Conservation (phyloP, 2,329 filamentous ascomycete species). For the Sporothrix curviconia region DNA sequence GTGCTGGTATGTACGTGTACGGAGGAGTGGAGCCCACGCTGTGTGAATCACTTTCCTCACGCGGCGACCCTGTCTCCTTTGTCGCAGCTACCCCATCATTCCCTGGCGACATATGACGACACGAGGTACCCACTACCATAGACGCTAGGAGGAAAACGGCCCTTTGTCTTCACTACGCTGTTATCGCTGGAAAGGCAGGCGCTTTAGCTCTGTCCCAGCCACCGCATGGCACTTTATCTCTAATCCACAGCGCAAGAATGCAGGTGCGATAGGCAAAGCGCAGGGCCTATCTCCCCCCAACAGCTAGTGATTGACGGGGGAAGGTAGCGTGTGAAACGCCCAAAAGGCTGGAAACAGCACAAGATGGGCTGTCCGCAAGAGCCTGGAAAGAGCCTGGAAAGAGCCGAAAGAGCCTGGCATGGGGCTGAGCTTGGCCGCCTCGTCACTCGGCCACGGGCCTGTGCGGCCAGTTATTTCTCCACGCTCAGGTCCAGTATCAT, state of each 20-base stretch:
- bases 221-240: slow-evolving; percentile 1
- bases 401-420: neutral
- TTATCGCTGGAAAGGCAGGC: neutral
- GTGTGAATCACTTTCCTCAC: slow-evolving; percentile 11
- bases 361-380: too few relatives aligned
- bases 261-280: neutral
- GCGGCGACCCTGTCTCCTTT: neutral
- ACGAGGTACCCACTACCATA: slow-evolving; percentile 12
- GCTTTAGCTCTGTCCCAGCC: slow-evolving; percentile 5
- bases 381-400: too few relatives aligned
- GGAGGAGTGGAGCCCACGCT: slow-evolving; percentile 8
- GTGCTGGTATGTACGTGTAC: slow-evolving; percentile 15
- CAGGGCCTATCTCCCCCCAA: neutral
- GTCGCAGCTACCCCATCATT: slow-evolving; percentile 11
- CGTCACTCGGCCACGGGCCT: neutral
- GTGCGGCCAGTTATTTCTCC: neutral
- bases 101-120: slow-evolving; percentile 11
- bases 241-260: neutral
- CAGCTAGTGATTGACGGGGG: neutral
- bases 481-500: neutral
- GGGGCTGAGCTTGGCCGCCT: neutral
- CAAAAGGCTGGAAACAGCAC: neutral
- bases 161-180: neutral
- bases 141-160: slow-evolving; percentile 3
- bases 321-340: neutral